These are phyloP conservation scores for Pseudonitzschia delicatissima DNA, from an alignment of 108 stramenopile genomes.

Conservation along the genomic window DNA sequence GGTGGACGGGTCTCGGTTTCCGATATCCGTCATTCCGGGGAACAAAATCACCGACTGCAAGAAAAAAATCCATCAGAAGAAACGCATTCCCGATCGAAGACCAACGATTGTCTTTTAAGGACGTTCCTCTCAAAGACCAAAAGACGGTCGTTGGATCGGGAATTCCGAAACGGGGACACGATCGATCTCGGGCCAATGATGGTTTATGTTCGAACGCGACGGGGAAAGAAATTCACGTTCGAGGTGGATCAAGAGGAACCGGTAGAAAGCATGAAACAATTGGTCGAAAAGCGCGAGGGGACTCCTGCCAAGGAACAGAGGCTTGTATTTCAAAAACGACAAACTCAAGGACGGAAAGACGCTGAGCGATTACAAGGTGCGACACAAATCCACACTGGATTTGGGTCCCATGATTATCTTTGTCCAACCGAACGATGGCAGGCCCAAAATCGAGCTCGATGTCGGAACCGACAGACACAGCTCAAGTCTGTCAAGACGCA, in stretches of 20 bases:
- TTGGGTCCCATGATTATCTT: slow-evolving; percentile 59
- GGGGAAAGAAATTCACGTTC: slow-evolving; percentile 28
- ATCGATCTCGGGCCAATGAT: slow-evolving; percentile 29
- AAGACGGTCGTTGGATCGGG: slow-evolving; percentile 19
- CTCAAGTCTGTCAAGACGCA: slow-evolving; percentile 15
- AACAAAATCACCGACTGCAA: slow-evolving; percentile 6
- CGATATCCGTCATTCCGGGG: slow-evolving; percentile 18
- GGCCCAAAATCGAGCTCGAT: slow-evolving; percentile 52
- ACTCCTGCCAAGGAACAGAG: slow-evolving; percentile 21
- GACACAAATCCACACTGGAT: slow-evolving; percentile 22
- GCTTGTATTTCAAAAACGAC: slow-evolving; percentile 17
- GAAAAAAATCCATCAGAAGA: slow-evolving; percentile 13
- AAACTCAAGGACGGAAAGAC: slow-evolving; percentile 15
- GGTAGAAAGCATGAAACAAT: slow-evolving; percentile 17
- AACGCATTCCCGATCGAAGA: slow-evolving; percentile 24
- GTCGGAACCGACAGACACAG: slow-evolving; percentile 30
- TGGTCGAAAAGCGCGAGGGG: slow-evolving; percentile 25
- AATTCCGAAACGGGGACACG: slow-evolving; percentile 19
- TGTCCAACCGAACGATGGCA: slow-evolving; percentile 89
- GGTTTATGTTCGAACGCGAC: slow-evolving; percentile 19
- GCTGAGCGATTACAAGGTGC: slow-evolving; percentile 11
- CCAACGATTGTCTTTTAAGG: slow-evolving; percentile 18
- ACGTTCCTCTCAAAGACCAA: slow-evolving; percentile 17
- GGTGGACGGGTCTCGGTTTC: slow-evolving; percentile 13
- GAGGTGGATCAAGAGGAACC: slow-evolving; percentile 25